Conservation (phyloP, 163 green algal genomes). For the Prototheca cutis region DNA sequence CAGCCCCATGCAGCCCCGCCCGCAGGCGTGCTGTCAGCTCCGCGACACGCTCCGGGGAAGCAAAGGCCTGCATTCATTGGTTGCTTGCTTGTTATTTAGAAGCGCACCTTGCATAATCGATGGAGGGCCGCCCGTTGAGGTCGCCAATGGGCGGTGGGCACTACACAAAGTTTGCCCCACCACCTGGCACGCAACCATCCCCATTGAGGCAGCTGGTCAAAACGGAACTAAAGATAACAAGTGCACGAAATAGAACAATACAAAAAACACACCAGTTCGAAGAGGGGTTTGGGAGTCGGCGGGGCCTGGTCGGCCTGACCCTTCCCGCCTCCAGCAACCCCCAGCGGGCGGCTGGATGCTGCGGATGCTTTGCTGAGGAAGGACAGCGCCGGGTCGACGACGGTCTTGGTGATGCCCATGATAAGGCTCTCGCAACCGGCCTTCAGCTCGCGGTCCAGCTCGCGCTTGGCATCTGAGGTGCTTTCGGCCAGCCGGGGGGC, state of each 20-base stretch:
- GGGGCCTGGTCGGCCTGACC: background rate
- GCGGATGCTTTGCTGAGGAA: constrained; percentile 86
- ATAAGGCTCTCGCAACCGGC: constrained; percentile 87
- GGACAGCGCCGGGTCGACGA: constrained; percentile 85
- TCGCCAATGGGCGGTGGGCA: too few species aligned
- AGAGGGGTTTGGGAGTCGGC: background rate
- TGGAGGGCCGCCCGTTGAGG: too few species aligned
- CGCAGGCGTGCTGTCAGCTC: constrained; percentile 75
- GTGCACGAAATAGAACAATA: too few species aligned
- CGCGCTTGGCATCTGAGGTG: constrained; percentile 58
- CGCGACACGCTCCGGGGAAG: constrained; percentile 57
- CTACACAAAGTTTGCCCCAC: too few species aligned
- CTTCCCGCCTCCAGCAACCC: too few species aligned
- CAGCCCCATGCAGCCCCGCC: constrained; percentile 37
- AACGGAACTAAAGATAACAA: too few species aligned
- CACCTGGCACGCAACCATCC: too few species aligned
- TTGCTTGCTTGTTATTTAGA: too few species aligned
- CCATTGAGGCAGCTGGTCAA: too few species aligned
- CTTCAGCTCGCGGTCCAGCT: constrained; percentile 90
- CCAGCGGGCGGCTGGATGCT: background rate
- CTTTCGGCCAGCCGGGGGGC: constrained; percentile 58
- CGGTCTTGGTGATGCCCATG: constrained; percentile 82
- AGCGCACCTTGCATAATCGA: too few species aligned
- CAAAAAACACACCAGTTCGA: background rate
- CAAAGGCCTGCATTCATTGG: constrained; percentile 93